Base-by-base conservation (phyloP, 768 basidiomycete genomes). In the Rhodotorula taiwanensis region DNA sequence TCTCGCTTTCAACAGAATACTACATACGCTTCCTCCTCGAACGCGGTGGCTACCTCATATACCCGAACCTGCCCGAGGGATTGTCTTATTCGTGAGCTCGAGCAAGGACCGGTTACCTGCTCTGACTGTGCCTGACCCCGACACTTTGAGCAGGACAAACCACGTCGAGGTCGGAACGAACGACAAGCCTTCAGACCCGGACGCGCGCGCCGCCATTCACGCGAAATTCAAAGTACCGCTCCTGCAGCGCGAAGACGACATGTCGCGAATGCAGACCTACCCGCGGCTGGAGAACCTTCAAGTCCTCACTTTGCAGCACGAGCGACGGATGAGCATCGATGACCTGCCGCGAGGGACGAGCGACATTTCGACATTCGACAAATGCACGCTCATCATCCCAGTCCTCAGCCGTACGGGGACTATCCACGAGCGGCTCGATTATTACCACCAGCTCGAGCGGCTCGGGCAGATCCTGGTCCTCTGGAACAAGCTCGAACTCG, bases 51-150 rank as follows among this genome's bases (percentile, higher is more conserved):
- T 55, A 55, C 30, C n/a, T 30, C 42, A 33, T 55, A 28, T 55
- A 55, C 43, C 55, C 55, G 23, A 55, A 55, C 43, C 28, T 55
- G 27, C 55, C 55, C 7, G 55, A 33, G 16, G 50, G 50, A 20
- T n/a, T 20, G 20, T 44, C 43, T 18, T 44, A 44, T 21, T 44
- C 43, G 43, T 44, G 43, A 7, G 43, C 23, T n/a, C n/a, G n/a
- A n/a, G n/a, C n/a, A n/a, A n/a, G n/a, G n/a, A n/a, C n/a, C n/a
- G n/a, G n/a, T n/a, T n/a, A n/a, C n/a, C n/a, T n/a, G n/a, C 41
- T 11, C 41, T n/a, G n/a, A n/a, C n/a, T n/a, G n/a, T n/a, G n/a
- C n/a, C n/a, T n/a, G n/a, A n/a, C n/a, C n/a, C n/a, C n/a, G n/a
- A n/a, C n/a, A n/a, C n/a, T n/a, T n/a, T n/a, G n/a, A n/a, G n/a